These are phyloP conservation scores for Metschnikowia matae DNA, from an alignment of 805 yeast species.

Conservation along the genomic window DNA sequence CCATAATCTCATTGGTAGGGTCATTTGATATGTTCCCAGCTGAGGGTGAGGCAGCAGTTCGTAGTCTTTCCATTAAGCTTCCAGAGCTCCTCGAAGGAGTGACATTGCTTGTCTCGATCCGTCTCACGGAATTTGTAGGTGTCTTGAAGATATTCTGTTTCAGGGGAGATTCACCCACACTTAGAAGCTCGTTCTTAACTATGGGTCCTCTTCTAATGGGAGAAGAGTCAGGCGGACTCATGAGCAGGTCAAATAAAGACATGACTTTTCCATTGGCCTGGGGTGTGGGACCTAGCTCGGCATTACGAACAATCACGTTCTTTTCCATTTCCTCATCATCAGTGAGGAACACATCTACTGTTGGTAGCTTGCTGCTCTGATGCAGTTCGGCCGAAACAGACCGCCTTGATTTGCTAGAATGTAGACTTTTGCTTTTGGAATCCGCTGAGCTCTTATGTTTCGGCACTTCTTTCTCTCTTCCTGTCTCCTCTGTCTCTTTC, in stretches of 20 bases:
- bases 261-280: slow-evolving; percentile 74
- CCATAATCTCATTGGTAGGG: not conserved
- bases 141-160: slow-evolving; percentile 26
- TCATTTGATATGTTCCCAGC: not conserved
- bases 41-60: slow-evolving; percentile 11
- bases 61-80: slow-evolving; percentile 9
- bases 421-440: not conserved
- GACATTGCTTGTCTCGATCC: slow-evolving; percentile 12
- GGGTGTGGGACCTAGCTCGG: slow-evolving; percentile 81
- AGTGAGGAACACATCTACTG: slow-evolving; percentile 7
- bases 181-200: not conserved
- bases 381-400: not conserved
- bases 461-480: not conserved
- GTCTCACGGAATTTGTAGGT: slow-evolving; percentile 26
- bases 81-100: slow-evolving; percentile 15
- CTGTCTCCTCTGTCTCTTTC: too few relatives aligned
- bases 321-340: slow-evolving; percentile 16
- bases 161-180: slow-evolving; percentile 7
- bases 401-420: not conserved
- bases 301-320: slow-evolving; percentile 9
- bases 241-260: slow-evolving; percentile 60
- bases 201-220: slow-evolving; percentile 24
- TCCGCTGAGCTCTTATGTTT: not conserved
- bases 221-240: slow-evolving; percentile 43
- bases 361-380: not conserved